Percentiles rank a stretch among this genome's conserved stretches.
These are phyloP conservation scores for Polytrichum commune DNA, from an alignment of 225 moss, liverwort and hornwort species.

Conservation along the genomic window DNA sequence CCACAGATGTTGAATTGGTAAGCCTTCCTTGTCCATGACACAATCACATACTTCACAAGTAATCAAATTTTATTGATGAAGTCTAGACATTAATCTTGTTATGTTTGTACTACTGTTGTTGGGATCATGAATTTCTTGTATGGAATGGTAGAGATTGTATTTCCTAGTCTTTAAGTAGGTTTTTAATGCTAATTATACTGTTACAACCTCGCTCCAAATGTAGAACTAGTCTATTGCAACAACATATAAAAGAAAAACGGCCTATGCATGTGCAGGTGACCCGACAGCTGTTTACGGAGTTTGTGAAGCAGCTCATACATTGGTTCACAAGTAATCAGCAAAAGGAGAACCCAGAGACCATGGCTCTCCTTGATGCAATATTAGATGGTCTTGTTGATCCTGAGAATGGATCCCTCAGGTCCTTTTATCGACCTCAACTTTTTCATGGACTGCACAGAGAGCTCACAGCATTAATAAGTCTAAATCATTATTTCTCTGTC, in stretches of 20 bases:
- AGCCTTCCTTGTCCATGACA: not conserved
- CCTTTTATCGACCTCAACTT: conserved; percentile 10
- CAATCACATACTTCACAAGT: not conserved
- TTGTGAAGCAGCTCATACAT: conserved; percentile 83
- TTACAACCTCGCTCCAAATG: too few relatives aligned
- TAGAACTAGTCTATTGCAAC: too few relatives aligned
- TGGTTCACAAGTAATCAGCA: conserved; percentile 96
- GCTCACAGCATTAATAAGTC: too few relatives aligned
- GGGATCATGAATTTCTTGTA: too few relatives aligned
- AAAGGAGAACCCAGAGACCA: conserved; percentile 89
- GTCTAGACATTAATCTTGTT: too few relatives aligned
- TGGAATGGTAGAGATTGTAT: too few relatives aligned
- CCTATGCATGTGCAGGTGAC: conserved; percentile 51
- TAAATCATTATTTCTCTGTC: too few relatives aligned
- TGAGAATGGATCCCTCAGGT: conserved; percentile 94
- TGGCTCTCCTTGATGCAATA: conserved; percentile 88
- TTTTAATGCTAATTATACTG: too few relatives aligned
- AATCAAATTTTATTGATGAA: not conserved
- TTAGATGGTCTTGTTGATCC: conserved; percentile 87
- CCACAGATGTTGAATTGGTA: conserved; percentile 91
- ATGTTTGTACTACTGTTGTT: too few relatives aligned
- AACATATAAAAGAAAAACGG: too few relatives aligned
- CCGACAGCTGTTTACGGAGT: conserved; percentile 80
- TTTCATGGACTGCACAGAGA: not conserved
- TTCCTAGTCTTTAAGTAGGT: too few relatives aligned